Base-by-base conservation (phyloP, 805 yeast species). In the Metahyphopichia silvanorum region DNA sequence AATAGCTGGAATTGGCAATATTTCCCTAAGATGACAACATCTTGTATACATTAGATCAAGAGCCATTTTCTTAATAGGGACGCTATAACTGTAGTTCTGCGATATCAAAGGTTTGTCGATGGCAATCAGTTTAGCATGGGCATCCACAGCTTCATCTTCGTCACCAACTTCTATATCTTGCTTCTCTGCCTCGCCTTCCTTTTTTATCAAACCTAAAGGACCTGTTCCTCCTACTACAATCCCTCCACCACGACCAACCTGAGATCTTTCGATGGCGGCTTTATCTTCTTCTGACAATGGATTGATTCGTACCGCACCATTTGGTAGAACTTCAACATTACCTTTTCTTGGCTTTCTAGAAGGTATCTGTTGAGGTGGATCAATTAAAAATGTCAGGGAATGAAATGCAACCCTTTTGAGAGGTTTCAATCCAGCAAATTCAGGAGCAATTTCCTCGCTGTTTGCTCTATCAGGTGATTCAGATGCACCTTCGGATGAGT, bases 1-100 rank as follows among this genome's bases (percentile, higher is more conserved):
- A 5, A 91, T 87, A 2, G 95, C 91, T 3, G 95, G 91, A 31
- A 89, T 89, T 2, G 98, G 97, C 40, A 89, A 56, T 38, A 89
- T 89, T 49, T 89, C 97, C 37, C 97, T 67, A 39, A 89, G 65
- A 56, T 89, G 97, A 54, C 97, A 89, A 55, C 97, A 91, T 43
- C 97, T 68, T 1, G 96, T 86, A 58, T 89, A 89, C 49, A 91
- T 69, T 28, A 78, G 72, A 46, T 86, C 96, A 33, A 83, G 71
- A 1, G 71, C 71, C 71, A 66, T 66, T 34, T 64, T 66, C 39
- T 63, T 50, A 9, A 63, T 55, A 2, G 71, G 71, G 1, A 45
- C 51, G 10, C 55, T 44, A 40, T 63, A 64, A 4, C 44, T 43
- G 14, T 39, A 34, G 10, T 35, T 32, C 16, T 40, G 39, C 31